Percentiles rank a stretch among this genome's conserved stretches.
Evolutionary conservation across 495 filamentous ascomycete species (phyloP).

Genomic region (Tuber melanosporum): DNA sequence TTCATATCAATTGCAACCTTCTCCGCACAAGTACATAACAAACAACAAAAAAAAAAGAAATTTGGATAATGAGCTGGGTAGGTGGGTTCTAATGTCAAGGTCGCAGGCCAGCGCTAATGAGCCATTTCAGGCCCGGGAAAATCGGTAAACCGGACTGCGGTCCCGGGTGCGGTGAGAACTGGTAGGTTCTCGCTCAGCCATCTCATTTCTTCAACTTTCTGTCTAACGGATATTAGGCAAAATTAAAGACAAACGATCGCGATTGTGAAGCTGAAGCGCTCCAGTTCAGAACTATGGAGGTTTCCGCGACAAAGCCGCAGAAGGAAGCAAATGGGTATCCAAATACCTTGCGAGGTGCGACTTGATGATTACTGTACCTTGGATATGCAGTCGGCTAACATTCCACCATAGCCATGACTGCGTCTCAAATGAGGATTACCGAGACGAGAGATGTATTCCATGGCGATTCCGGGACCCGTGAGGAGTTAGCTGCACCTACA

Average conservation of each 20-base stretch:
- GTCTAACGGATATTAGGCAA: slow-evolving; percentile 56
- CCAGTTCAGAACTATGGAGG: slow-evolving; percentile 94
- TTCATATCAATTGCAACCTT: too few relatives aligned
- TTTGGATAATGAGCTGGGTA: slow-evolving; percentile 60
- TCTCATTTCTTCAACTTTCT: background rate
- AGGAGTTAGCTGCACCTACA: slow-evolving; percentile 95
- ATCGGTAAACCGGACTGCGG: slow-evolving; percentile 95
- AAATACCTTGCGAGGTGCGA: slow-evolving; percentile 80
- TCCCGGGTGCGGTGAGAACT: slow-evolving; percentile 99
- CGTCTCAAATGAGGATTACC: slow-evolving; percentile 97
- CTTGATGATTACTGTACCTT: background rate
- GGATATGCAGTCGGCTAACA: background rate
- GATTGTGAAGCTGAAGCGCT: slow-evolving; percentile 98
- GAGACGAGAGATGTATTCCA: slow-evolving; percentile 99
- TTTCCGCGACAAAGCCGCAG: slow-evolving; percentile 80
- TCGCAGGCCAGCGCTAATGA: background rate
- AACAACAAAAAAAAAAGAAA: slow-evolving; percentile 30
- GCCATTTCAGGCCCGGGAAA: slow-evolving; percentile 79
- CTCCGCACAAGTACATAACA: background rate
- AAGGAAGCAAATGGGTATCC: slow-evolving; percentile 97
- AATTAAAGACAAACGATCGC: slow-evolving; percentile 90
- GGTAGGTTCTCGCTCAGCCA: slow-evolving; percentile 48
- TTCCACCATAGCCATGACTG: slow-evolving; percentile 74
- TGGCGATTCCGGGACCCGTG: slow-evolving; percentile 86
- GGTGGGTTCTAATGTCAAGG: slow-evolving; percentile 44